Conservation (phyloP, 345 rosid genomes). For the Populus davidiana region DNA sequence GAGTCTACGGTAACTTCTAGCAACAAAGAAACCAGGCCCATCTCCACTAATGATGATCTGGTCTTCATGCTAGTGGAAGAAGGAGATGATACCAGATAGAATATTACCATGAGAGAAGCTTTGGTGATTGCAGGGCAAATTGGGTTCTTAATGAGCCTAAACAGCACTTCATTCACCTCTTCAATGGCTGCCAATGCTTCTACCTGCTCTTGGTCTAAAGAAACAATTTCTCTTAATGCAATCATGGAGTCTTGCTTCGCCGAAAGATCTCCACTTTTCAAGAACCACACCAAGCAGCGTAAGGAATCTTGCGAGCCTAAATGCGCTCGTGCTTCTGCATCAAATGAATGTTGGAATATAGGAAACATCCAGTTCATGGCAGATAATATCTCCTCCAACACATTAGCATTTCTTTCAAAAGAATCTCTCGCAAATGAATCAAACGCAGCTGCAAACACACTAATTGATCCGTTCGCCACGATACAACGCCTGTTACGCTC, state of each 20-base stretch:
- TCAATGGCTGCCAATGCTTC: conserved; percentile 24
- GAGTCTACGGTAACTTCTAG: conserved; percentile 30
- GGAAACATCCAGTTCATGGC: conserved; percentile 43
- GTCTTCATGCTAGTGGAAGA: neutral
- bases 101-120: conserved; percentile 38
- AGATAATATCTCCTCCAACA: conserved; percentile 37
- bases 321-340: conserved; percentile 18
- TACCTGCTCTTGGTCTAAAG: conserved; percentile 3
- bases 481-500: conserved; percentile 46
- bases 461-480: conserved; percentile 15
- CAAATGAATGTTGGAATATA: neutral
- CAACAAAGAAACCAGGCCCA: conserved; percentile 33
- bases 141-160: conserved; percentile 33
- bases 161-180: conserved; percentile 20
- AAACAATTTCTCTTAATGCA: conserved; percentile 32
- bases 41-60: conserved; percentile 22
- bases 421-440: conserved; percentile 30
- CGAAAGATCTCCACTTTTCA: conserved; percentile 27
- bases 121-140: conserved; percentile 29
- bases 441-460: conserved; percentile 34
- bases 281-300: conserved; percentile 29
- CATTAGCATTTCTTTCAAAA: conserved; percentile 5
- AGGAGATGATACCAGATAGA: conserved; percentile 27
- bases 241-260: conserved; percentile 29
- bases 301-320: conserved; percentile 37